Evolutionary conservation across 2,329 filamentous ascomycete species (phyloP).

Genomic region (Fusarium lyarnte): DNA sequence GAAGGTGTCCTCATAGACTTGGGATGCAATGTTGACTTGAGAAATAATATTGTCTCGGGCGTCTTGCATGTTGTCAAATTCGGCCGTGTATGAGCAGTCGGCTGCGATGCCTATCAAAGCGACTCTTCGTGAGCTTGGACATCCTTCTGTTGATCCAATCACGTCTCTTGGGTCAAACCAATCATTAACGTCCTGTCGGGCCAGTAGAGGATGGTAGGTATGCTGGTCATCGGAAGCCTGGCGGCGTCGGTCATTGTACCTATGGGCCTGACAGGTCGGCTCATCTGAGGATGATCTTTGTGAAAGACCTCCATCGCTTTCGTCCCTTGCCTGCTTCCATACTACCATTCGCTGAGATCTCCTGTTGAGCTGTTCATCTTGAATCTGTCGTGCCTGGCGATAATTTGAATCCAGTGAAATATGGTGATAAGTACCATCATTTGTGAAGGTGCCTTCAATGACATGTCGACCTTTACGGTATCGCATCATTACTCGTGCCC

Average conservation of each 20-base stretch:
- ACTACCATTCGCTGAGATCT: conserved; percentile 14
- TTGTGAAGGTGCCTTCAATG: conserved; percentile 33
- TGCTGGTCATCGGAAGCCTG: neutral
- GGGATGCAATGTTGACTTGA: conserved; percentile 85
- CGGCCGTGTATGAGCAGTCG: conserved; percentile 82
- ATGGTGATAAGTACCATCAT: conserved; percentile 21
- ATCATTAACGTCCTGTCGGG: neutral
- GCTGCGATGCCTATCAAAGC: conserved; percentile 91
- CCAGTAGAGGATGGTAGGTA: neutral
- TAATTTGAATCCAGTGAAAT: conserved; percentile 29
- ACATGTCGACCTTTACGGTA: neutral
- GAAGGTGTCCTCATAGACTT: conserved; percentile 84
- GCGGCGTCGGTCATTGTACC: neutral
- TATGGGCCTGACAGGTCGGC: neutral
- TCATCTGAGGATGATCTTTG: neutral
- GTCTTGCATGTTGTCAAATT: conserved; percentile 70
- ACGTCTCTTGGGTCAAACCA: neutral
- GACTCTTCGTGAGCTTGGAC: conserved; percentile 81
- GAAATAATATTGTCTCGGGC: conserved; percentile 76
- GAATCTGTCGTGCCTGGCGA: neutral
- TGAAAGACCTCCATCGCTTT: neutral
- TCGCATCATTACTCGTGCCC: conserved; percentile 29
- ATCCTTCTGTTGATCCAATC: conserved; percentile 81
- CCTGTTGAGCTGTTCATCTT: neutral
- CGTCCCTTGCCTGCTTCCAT: conserved; percentile 15